A percentile compares a stretch with the other conserved stretches of the same genome.
Evolutionary conservation across 495 filamentous ascomycete genomes (phyloP).

Genomic region (Penicillium antarcticum): DNA sequence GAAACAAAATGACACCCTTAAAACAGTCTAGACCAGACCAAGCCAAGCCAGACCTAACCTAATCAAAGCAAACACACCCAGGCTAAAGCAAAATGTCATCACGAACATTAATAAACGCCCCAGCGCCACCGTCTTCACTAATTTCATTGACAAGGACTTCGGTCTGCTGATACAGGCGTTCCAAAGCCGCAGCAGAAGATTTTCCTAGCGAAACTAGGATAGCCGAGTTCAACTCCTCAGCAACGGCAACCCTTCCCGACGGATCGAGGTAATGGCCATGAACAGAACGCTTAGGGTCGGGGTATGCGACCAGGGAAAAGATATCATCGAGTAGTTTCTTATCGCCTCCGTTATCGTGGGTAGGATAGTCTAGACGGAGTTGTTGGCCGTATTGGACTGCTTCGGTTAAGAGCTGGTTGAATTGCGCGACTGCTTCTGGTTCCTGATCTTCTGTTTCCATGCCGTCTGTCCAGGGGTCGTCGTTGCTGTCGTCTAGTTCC

Average conservation of each 20-base stretch:
- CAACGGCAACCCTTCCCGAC: slow-evolving; percentile 71
- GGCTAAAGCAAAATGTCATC: slow-evolving; percentile 55
- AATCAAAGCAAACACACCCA: too few relatives aligned
- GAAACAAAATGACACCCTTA: neutral
- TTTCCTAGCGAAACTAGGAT: slow-evolving; percentile 90
- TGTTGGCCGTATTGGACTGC: slow-evolving; percentile 79
- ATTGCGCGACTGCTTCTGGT: slow-evolving; percentile 30
- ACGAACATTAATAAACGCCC: slow-evolving; percentile 80
- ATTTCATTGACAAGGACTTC: slow-evolving; percentile 80
- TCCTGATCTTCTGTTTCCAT: slow-evolving; percentile 58
- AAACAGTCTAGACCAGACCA: too few relatives aligned
- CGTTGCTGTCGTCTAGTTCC: slow-evolving; percentile 71
- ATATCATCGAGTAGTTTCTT: slow-evolving; percentile 77
- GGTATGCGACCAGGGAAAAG: slow-evolving; percentile 85
- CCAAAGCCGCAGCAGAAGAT: slow-evolving; percentile 81
- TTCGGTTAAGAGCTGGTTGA: slow-evolving; percentile 58
- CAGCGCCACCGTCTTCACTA: slow-evolving; percentile 76
- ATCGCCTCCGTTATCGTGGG: slow-evolving; percentile 64
- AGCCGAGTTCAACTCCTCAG: slow-evolving; percentile 91
- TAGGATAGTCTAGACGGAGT: slow-evolving; percentile 69
- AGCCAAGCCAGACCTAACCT: too few relatives aligned
- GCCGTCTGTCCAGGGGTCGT: slow-evolving; percentile 48
- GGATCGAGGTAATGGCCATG: slow-evolving; percentile 78
- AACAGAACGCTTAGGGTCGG: slow-evolving; percentile 69
- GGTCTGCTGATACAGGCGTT: slow-evolving; percentile 83